Evolutionary conservation across 352 stramenopile genomes (phyloP), one percentile per base, ranked within the genome.

Genomic region (Aphanomyces invadans): DNA sequence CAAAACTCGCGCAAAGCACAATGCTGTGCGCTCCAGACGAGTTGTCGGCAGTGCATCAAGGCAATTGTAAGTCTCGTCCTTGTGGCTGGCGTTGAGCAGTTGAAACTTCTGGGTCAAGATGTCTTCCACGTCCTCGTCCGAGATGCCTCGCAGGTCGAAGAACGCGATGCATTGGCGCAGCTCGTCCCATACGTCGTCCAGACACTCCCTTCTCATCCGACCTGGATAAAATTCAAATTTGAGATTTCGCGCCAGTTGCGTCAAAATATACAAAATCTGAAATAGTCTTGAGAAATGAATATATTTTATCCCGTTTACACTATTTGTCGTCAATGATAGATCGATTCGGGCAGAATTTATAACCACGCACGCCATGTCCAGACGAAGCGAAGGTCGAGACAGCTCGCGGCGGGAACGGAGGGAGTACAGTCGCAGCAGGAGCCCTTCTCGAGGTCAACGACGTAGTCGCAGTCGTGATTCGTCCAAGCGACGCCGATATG

Each of bases 391-490:
- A 4, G 19, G 60, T 21, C 60, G 49, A 42, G 55, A 51, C 36
- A n/a, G 44, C 55, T 10, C 19, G 31, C 45, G 60, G 26, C 12
- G 21, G 57, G n/a, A 31, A 12, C 21, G 44, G 55, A 19, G 28
- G 2, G 33, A 48, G 4, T 62, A 62, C 36, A 46, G 53, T 15
- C 53, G 53, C 17, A 44, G 55, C 28, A 45, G 55, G 0, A 64
- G 55, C 21, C 55, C 32, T 49, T 51, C 32, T n/a, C 36, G 55
- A 36, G 38, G 55, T 31, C 29, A 31, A 2, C 28, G 60, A 9
- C 60, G 60, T n/a, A 67, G 60, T 32, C 45, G 60, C 11, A 67
- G 60, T 36, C 45, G 60, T 11, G 60, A 67, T 11, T 23, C 46
- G n/a, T 32, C 45, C 31, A 57, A 57, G 29, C 25, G 60, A 36